phyloP scores from a whole-genome alignment of 305 asterid species.

The Plantago rigida region DNA sequence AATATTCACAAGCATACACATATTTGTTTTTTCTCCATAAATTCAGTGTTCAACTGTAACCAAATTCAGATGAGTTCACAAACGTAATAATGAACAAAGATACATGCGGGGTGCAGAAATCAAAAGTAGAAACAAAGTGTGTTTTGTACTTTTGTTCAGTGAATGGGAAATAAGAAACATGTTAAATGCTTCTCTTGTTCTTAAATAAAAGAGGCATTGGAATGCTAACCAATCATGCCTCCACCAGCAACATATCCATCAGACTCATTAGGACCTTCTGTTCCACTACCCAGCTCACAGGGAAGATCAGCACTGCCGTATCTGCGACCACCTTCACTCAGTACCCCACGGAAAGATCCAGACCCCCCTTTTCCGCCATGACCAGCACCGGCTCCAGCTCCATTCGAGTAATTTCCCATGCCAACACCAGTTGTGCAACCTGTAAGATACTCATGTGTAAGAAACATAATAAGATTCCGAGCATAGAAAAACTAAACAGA shows the following conservation, averaged over 20 bases:
- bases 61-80: too few relatives aligned
- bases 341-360: slow-evolving; percentile 60
- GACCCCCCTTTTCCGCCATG: slow-evolving; percentile 97
- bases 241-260: slow-evolving; percentile 81
- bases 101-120: too few relatives aligned
- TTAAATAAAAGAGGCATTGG: slow-evolving; percentile 18
- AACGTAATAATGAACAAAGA: too few relatives aligned
- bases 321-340: slow-evolving; percentile 71
- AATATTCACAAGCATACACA: too few relatives aligned
- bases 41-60: not conserved
- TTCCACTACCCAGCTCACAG: slow-evolving; percentile 94
- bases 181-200: not conserved
- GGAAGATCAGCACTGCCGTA: slow-evolving; percentile 92
- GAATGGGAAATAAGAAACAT: slow-evolving; percentile 13
- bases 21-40: not conserved
- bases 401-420: slow-evolving; percentile 82
- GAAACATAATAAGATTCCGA: slow-evolving; percentile 23
- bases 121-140: too few relatives aligned
- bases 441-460: slow-evolving; percentile 35
- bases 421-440: slow-evolving; percentile 92
- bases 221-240: slow-evolving; percentile 72
- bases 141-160: not conserved
- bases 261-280: slow-evolving; percentile 57
- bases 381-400: slow-evolving; percentile 97
- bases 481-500: slow-evolving; percentile 15